These are phyloP conservation scores for Acanthamoeba castellanii DNA, from an alignment of 208 protist genomes.

Conservation along the genomic window DNA sequence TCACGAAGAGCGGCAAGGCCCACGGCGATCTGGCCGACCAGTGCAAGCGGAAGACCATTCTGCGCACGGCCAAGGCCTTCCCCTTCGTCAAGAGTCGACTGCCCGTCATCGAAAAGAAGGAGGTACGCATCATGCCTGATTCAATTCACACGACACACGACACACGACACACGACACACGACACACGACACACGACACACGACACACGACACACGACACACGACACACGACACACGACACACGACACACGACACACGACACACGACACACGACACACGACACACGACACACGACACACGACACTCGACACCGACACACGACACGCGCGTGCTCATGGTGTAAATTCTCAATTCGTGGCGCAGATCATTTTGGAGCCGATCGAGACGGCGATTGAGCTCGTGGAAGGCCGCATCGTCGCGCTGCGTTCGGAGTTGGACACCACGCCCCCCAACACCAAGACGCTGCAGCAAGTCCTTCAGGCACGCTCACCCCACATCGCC, in stretches of 20 bases:
- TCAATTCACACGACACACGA: conserved; percentile 44
- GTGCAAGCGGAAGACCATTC: conserved; percentile 87
- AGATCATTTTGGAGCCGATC: conserved; percentile 63
- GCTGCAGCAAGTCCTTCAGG: conserved; percentile 38
- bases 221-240: too few relatives aligned
- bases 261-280: too few relatives aligned
- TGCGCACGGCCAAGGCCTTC: conserved; percentile 81
- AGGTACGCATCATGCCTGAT: conserved; percentile 79
- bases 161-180: not conserved
- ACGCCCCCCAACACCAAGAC: conserved; percentile 70
- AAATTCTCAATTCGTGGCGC: not conserved
- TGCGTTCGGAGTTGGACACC: conserved; percentile 31
- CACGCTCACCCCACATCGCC: not conserved
- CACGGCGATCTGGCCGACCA: conserved; percentile 85
- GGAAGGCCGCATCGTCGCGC: conserved; percentile 29
- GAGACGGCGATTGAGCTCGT: conserved; percentile 66
- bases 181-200: conserved; percentile 68
- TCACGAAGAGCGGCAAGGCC: conserved; percentile 84
- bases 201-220: too few relatives aligned
- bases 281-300: too few relatives aligned
- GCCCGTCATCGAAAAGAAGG: conserved; percentile 75
- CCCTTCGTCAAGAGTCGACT: conserved; percentile 86
- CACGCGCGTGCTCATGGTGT: conserved; percentile 68
- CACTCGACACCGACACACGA: too few relatives aligned
- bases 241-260: too few relatives aligned